These are phyloP conservation scores for Lathyrus sativus DNA, from an alignment of 306 rosid species.

Conservation along the genomic window DNA sequence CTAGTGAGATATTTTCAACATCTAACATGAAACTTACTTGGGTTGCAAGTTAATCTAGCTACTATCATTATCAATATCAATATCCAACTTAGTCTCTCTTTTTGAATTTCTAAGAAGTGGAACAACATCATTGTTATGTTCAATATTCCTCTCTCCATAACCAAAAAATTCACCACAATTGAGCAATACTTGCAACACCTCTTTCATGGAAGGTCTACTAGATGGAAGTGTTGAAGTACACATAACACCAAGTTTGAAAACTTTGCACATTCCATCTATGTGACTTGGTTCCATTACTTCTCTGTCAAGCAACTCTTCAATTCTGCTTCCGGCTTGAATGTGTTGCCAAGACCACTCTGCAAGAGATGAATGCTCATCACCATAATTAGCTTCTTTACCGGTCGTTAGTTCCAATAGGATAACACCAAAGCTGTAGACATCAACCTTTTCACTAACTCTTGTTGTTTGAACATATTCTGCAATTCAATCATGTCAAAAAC, in stretches of 20 bases:
- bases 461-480: constrained; percentile 68
- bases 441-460: constrained; percentile 71
- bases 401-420: constrained; percentile 71
- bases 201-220: constrained; percentile 73
- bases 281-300: constrained; percentile 52
- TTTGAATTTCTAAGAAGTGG: constrained; percentile 64
- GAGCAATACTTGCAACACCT: constrained; percentile 55
- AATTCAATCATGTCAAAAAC: constrained; percentile 17
- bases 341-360: constrained; percentile 70
- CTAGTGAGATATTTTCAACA: too few relatives aligned
- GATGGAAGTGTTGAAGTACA: constrained; percentile 60
- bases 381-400: constrained; percentile 63
- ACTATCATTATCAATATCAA: constrained; percentile 37
- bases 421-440: constrained; percentile 79
- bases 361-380: constrained; percentile 65
- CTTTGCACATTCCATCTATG: constrained; percentile 55
- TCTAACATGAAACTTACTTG: background rate
- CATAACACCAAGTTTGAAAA: constrained; percentile 63
- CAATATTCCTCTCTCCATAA: constrained; percentile 35
- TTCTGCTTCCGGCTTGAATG: constrained; percentile 40
- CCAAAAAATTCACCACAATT: constrained; percentile 18
- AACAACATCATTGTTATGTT: constrained; percentile 34
- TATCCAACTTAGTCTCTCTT: constrained; percentile 40
- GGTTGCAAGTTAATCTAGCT: background rate
- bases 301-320: constrained; percentile 59